Evolutionary conservation across 495 filamentous ascomycete species (phyloP), one percentile per base, ranked within the genome.

Genomic region (Endocarpon pusillum): DNA sequence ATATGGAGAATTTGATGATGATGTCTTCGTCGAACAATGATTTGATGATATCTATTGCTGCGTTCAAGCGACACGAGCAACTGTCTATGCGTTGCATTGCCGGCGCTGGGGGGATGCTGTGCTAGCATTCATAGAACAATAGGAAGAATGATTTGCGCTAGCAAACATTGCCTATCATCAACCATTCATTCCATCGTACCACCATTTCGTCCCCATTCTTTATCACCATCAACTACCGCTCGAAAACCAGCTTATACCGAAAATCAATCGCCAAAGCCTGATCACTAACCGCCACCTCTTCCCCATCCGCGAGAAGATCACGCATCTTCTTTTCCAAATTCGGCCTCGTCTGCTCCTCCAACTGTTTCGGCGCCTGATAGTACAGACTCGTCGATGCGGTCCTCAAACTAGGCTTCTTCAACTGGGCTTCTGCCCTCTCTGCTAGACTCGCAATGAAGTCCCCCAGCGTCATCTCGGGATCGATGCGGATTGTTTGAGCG

Each of bases 321-420:
- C 44, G 50, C 34, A 92, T 53, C 49, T 75, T 91, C 58, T 78
- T 79, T 27, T 64, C 64, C 42, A 99, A 57, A 54, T 99, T 94
- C 19, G 69, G 67, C 33, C 78, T 58, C 3, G 86, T 94, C 49
- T 79, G 67, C 58, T 80, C 73, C 49, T 85, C 78, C 35, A 97
- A 56, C 40, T 75, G 72, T 3, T 74, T 72, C 1, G 86, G 86
- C 21, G 71, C 75, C 39, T 81, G 81, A 60, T 87, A 87, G 53
- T 93, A 99, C 21, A 99, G 63, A 11, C 83, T 87, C 54, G 71
- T 81, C 25, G 69, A 69, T 49, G 81, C 78, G 0, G 79, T 81
- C 25, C 84, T 68, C 45, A 96, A 62, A 11, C 78, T 89, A 9
- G 91, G 86, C 47, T 87, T 92, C 65, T 93, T 84, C 35, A 91